Percentiles rank a stretch among this genome's conserved stretches.
phyloP scores from a whole-genome alignment of 495 filamentous ascomycete genomes.

The Aspergillus steynii region DNA sequence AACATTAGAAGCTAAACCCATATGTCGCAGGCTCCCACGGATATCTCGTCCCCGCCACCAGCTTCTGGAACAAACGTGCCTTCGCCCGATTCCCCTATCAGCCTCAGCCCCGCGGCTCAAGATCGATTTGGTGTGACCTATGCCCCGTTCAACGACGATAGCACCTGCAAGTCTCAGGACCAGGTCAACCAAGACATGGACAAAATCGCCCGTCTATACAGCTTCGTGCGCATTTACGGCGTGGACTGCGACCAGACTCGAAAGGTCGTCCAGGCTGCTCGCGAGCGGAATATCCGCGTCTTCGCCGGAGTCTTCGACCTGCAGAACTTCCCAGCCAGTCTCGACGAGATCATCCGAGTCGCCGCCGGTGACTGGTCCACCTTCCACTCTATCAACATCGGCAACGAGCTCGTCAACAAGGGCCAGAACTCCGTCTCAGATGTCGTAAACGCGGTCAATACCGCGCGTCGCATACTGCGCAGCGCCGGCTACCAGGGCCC shows the following conservation, averaged over 20 bases:
- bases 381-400: constrained; percentile 71
- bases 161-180: constrained; percentile 63
- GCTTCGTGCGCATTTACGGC: constrained; percentile 75
- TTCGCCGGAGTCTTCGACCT: constrained; percentile 75
- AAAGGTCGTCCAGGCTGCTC: constrained; percentile 59
- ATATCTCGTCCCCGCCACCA: constrained; percentile 5
- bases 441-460: constrained; percentile 54
- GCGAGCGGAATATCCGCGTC: constrained; percentile 59
- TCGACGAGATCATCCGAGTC: constrained; percentile 54
- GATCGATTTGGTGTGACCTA: constrained; percentile 63
- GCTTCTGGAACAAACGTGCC: constrained; percentile 9
- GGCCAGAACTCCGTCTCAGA: constrained; percentile 50
- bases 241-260: constrained; percentile 72
- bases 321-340: constrained; percentile 50
- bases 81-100: constrained; percentile 15
- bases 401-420: constrained; percentile 78
- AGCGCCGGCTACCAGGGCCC: constrained; percentile 67
- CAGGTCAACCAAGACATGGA: constrained; percentile 65
- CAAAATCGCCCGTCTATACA: constrained; percentile 47
- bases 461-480: constrained; percentile 58
- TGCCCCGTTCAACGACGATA: constrained; percentile 67
- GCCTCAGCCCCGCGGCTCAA: constrained; percentile 2
- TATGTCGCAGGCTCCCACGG: constrained; percentile 4
- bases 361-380: constrained; percentile 59
- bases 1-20: background rate